phyloP scores from a whole-genome alignment of 352 stramenopile species.

The Phytopythium boreale region DNA sequence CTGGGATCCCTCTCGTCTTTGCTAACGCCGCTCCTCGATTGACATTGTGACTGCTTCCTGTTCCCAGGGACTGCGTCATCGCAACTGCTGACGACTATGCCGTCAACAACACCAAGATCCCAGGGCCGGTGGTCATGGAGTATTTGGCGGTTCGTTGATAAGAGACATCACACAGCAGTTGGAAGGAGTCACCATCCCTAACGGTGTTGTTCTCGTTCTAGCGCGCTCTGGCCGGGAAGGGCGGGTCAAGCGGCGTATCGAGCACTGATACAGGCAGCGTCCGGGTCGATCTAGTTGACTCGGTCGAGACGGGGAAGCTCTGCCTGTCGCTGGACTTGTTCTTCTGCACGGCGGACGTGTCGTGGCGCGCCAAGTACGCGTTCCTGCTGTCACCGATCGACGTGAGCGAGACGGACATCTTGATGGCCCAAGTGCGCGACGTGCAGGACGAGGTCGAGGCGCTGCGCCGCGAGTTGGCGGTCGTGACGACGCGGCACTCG shows the following conservation, averaged over 20 bases:
- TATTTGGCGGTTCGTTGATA: not conserved
- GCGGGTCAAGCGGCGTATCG: not conserved
- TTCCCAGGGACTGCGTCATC: not conserved
- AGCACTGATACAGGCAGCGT: not conserved
- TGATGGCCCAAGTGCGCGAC: conserved; percentile 1
- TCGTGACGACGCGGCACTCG: not conserved
- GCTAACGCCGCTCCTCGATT: not conserved
- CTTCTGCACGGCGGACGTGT: not conserved
- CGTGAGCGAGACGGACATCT: conserved; percentile 7
- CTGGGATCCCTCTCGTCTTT: not conserved
- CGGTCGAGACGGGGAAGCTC: not conserved
- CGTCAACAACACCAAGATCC: conserved; percentile 1
- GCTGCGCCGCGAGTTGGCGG: not conserved
- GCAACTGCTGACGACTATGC: not conserved
- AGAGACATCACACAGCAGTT: not conserved
- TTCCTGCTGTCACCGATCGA: not conserved
- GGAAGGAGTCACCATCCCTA: not conserved
- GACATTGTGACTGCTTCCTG: not conserved
- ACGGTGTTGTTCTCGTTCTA: not conserved
- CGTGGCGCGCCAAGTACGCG: conserved; percentile 1
- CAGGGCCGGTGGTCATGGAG: not conserved
- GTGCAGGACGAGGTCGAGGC: conserved; percentile 1
- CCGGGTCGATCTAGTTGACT: not conserved
- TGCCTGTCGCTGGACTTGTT: not conserved
- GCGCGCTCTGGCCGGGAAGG: not conserved